Percentiles rank a stretch among this genome's conserved stretches.
phyloP scores from a whole-genome alignment of 371 early-diverging fungal genomes.

The Rhizopus sp. region DNA sequence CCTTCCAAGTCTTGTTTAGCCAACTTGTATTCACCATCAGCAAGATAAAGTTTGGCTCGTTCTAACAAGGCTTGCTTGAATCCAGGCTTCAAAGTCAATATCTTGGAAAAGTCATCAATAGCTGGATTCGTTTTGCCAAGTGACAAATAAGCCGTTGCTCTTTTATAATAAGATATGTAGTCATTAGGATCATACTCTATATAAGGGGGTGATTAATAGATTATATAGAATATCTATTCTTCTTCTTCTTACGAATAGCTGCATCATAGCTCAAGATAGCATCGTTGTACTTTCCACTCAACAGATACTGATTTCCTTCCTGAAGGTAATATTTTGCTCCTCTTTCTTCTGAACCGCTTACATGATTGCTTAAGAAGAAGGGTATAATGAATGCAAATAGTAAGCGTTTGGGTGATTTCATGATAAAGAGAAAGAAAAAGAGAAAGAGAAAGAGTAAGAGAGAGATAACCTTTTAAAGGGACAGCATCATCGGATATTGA shows the following conservation, averaged over 20 bases:
- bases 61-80: constrained; percentile 83
- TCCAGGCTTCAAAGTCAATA: constrained; percentile 77
- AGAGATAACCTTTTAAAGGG: background rate
- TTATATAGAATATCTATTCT: background rate
- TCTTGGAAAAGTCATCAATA: constrained; percentile 76
- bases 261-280: constrained; percentile 72
- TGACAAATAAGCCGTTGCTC: constrained; percentile 84
- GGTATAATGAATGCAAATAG: constrained; percentile 25
- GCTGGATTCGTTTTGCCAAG: constrained; percentile 74
- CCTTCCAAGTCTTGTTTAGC: constrained; percentile 59
- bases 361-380: constrained; percentile 11
- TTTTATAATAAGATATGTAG: constrained; percentile 80
- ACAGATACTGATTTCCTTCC: constrained; percentile 64
- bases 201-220: background rate
- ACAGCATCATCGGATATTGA: too few species aligned
- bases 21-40: constrained; percentile 68
- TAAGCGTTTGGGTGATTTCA: constrained; percentile 16
- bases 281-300: constrained; percentile 60
- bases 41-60: constrained; percentile 73
- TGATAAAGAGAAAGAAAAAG: background rate
- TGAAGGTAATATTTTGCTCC: constrained; percentile 60
- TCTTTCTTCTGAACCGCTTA: constrained; percentile 38
- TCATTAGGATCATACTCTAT: constrained; percentile 74
- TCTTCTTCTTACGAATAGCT: constrained; percentile 61
- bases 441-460: constrained; percentile 1